Percentiles rank a stretch among this genome's conserved stretches.
These are phyloP conservation scores for Globisporangium camurandrum DNA, from an alignment of 352 stramenopile species.

Conservation along the genomic window DNA sequence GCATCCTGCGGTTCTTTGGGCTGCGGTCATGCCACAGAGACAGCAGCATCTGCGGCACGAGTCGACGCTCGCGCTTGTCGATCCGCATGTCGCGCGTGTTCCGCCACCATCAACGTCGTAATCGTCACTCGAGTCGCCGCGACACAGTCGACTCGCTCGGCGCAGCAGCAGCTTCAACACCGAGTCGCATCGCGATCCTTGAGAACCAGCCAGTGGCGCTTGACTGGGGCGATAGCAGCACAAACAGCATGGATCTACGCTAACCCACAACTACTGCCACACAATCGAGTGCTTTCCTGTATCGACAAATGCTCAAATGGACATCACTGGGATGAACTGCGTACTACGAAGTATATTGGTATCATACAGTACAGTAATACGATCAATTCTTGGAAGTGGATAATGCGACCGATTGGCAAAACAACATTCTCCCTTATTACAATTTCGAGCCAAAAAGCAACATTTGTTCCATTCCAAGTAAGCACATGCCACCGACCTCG, in stretches of 20 bases:
- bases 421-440: no score
- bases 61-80: constrained; percentile 8
- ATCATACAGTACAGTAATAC: no score
- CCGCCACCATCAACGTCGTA: neutral
- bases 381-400: no score
- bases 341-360: no score
- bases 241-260: constrained; percentile 8
- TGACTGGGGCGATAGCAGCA: constrained; percentile 9
- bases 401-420: no score
- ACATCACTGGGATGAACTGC: no score
- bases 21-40: constrained; percentile 6
- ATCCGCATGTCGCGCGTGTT: neutral
- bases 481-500: no score
- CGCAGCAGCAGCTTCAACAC: neutral
- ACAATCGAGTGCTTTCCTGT: neutral
- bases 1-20: constrained; percentile 15
- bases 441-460: no score
- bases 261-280: no score
- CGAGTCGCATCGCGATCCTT: constrained; percentile 5
- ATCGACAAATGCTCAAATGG: constrained; percentile 4
- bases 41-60: constrained; percentile 2
- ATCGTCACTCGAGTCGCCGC: neutral
- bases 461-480: no score
- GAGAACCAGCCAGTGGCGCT: constrained; percentile 11
- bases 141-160: neutral